Evolutionary conservation across 106 monocot genomes (phyloP), one percentile per base, ranked within the genome.

Genomic region (Acorus calamus): DNA sequence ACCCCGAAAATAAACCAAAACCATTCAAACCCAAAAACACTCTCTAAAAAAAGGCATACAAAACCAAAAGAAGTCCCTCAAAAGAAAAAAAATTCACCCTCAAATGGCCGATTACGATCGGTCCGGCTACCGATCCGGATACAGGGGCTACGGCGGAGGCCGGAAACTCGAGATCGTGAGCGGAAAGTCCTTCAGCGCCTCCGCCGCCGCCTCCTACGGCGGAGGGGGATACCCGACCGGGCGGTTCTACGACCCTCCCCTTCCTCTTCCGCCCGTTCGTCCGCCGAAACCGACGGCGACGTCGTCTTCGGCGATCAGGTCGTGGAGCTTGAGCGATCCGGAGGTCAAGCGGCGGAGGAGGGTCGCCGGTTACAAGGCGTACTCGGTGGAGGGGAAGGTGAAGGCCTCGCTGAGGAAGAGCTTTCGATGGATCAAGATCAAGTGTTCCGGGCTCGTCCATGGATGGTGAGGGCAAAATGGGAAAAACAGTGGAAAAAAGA

Each of bases 341-440:
- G 71, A 71, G 47, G 56, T 63, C 63, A 71, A 71, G 55, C 6
- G 71, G 63, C 51, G 56, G 63, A 53, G 62, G 63, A 71, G 71
- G 61, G 71, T 71, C 14, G 71, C 71, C 45, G 56, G 63, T 0
- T 71, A 71, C 63, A 71, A 71, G 71, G 55, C 71, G 28, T 71
- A 71, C 46, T 54, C 71, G 41, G 71, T 63, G n/a, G 71, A 71
- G 54, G 71, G 71, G 10, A 62, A 46, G 71, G 42, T 63, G 14
- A 71, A 71, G 55, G 53, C 62, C 46, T 71, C 71, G 2, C 14
- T 71, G 11, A n/a, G 71, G 41, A 62, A 54, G 47, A 48, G 71
- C n/a, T 55, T 71, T 56, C 71, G 63, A 6, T 71, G 71, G 71
- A 55, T 71, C 55, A 71, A 71, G 71, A 47, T 7, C 55, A 71